Evolutionary conservation across 208 protist genomes (phyloP).

Genomic region (Wallacemonas sp.): DNA sequence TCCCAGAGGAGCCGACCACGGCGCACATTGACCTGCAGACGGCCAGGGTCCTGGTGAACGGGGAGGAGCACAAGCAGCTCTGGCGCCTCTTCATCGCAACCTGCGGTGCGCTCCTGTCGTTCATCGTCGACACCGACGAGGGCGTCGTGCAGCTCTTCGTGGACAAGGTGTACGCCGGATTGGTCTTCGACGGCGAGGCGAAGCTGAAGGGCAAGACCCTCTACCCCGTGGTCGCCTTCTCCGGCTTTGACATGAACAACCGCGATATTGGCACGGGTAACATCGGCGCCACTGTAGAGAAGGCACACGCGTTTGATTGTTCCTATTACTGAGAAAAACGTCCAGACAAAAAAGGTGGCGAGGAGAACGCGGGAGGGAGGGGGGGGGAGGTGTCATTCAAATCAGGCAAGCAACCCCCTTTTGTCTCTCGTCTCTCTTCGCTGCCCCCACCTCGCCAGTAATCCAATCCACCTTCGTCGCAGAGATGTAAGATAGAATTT

Average conservation of each 20-base stretch:
- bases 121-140: slow-evolving; percentile 82
- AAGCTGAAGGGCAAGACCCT: slow-evolving; percentile 66
- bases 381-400: no score
- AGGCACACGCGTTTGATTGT: slow-evolving; percentile 34
- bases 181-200: slow-evolving; percentile 54
- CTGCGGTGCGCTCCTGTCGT: slow-evolving; percentile 66
- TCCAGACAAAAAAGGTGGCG: slow-evolving; percentile 13
- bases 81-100: slow-evolving; percentile 74
- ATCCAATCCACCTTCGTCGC: no score
- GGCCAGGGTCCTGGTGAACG: slow-evolving; percentile 67
- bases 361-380: slow-evolving; percentile 13
- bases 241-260: slow-evolving; percentile 71
- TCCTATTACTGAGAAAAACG: slow-evolving; percentile 30
- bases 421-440: no score
- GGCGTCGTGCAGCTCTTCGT: slow-evolving; percentile 84
- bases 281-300: slow-evolving; percentile 47
- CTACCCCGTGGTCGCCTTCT: slow-evolving; percentile 70
- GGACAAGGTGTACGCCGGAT: slow-evolving; percentile 71
- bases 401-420: neutral
- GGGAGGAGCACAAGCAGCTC: slow-evolving; percentile 57
- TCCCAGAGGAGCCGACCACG: slow-evolving; percentile 25
- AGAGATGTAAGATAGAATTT: no score
- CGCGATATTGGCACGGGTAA: slow-evolving; percentile 56
- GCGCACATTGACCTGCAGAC: slow-evolving; percentile 75
- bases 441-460: no score